phyloP scores from a whole-genome alignment of 305 asterid species.

The Rubia tinctorum region DNA sequence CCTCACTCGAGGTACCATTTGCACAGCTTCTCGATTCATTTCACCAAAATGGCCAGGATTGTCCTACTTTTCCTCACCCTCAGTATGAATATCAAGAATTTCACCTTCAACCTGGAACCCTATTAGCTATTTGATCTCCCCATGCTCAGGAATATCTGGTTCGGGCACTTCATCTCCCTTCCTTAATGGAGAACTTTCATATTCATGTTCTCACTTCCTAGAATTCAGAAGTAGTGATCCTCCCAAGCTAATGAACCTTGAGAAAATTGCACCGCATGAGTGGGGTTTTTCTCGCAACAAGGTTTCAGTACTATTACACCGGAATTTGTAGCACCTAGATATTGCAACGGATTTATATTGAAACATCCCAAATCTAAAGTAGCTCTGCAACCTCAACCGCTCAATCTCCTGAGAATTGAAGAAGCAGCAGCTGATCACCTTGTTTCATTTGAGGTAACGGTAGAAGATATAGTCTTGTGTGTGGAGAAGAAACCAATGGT shows the following conservation, averaged over 20 bases:
- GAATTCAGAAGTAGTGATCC: constrained; percentile 47
- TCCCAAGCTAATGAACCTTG: constrained; percentile 62
- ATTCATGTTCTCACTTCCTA: constrained; percentile 57
- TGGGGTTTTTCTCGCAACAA: constrained; percentile 69
- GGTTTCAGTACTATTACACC: constrained; percentile 72
- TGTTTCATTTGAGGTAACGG: constrained; percentile 82
- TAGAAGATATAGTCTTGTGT: constrained; percentile 57
- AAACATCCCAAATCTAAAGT: constrained; percentile 47
- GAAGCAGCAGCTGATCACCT: constrained; percentile 42
- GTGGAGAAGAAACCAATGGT: constrained; percentile 51
- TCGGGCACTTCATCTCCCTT: constrained; percentile 95
- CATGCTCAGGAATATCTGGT: constrained; percentile 83
- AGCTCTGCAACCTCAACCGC: constrained; percentile 35
- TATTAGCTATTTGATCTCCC: constrained; percentile 92
- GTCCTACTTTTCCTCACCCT: constrained; percentile 53
- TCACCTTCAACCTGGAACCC: constrained; percentile 95
- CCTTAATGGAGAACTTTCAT: constrained; percentile 51
- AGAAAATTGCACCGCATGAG: constrained; percentile 51
- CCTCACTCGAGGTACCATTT: constrained; percentile 98
- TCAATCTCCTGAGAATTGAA: constrained; percentile 29
- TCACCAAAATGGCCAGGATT: constrained; percentile 45
- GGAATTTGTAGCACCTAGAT: constrained; percentile 40
- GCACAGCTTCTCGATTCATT: constrained; percentile 80
- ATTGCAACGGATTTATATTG: constrained; percentile 27
- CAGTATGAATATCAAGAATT: constrained; percentile 77